Evolutionary conservation across 495 filamentous ascomycete species (phyloP), one percentile per base, ranked within the genome.

Genomic region (Bryoglossum gracile): DNA sequence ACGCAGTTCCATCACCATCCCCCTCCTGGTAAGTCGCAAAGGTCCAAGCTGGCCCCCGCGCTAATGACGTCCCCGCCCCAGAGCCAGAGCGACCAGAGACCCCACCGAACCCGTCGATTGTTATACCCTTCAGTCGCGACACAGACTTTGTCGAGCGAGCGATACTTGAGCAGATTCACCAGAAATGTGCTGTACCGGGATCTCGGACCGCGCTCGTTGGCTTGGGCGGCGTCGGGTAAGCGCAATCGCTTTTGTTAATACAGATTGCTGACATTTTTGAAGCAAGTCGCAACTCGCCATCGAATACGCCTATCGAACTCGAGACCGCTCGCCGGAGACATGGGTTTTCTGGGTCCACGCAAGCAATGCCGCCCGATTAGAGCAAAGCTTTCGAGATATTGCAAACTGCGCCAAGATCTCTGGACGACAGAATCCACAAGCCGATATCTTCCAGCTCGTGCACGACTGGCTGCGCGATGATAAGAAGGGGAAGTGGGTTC

Each of bases 321-420:
- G 57, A 54, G 53, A 67, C 16, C 37, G 38, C 35, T 70, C 58
- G n/a, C 69, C 66, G 3, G 36, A 62, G 19, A 74, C 65, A 17
- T 73, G 63, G 64, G 65, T 77, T 8, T 71, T 78, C 54, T 78
- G 75, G 73, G 54, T 76, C 8, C 65, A 70, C 52, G 66, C 67
- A 3, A 67, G 67, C 42, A 70, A 56, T 33, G 40, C 37, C 3
- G 57, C 60, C 3, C 62, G 68, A 10, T 69, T 74, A 22, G 61
- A 67, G 54, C 55, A 72, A 37, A 53, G 65, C 38, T 70, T 55
- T 55, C 50, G 54, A 30, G 62, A 64, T 8, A 68, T 76, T 46
- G 67, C 70, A 35, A 42, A 69, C 24, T 38, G 24, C 10, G 30
- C 64, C 34, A 62, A 68, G 44, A 62, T 74, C 6, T 49, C 51